A percentile compares a stretch with the other conserved stretches of the same genome.
phyloP scores from a whole-genome alignment of 306 rosid species.

The Benincasa hispida region DNA sequence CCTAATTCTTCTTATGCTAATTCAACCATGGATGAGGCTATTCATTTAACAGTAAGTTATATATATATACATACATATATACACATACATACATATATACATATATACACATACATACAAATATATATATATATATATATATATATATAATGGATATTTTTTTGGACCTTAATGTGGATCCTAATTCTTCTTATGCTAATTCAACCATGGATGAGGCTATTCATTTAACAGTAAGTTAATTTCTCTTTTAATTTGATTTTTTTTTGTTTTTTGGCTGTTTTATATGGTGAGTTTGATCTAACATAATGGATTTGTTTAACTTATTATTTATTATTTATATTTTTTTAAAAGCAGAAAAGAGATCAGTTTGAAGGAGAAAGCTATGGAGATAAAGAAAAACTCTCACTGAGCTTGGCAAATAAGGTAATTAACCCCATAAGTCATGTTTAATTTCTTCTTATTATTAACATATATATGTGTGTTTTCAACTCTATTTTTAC shows the following conservation, averaged over 20 bases:
- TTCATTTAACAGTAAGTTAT: conserved; percentile 20
- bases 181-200: conserved; percentile 1
- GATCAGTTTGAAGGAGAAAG: conserved; percentile 1
- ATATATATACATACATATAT: too few species aligned
- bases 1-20: conserved; percentile 8
- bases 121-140: too few species aligned
- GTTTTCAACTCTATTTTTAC: background rate
- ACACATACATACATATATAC: too few species aligned
- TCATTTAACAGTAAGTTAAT: conserved; percentile 15
- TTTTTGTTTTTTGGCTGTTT: background rate
- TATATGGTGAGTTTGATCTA: background rate
- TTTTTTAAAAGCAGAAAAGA: conserved; percentile 10
- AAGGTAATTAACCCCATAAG: background rate
- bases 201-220: background rate
- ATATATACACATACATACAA: too few species aligned
- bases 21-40: background rate
- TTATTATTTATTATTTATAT: background rate
- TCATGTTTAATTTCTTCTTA: background rate
- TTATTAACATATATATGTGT: background rate
- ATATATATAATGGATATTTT: conserved; percentile 18
- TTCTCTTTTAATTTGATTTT: background rate
- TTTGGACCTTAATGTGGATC: conserved; percentile 41
- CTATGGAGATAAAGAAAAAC: background rate
- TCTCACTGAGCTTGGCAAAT: background rate
- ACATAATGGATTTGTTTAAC: too few species aligned